Percentiles rank a stretch among this genome's conserved stretches.
These are phyloP conservation scores for Lagenidium giganteum DNA, from an alignment of 352 stramenopile species.

Conservation along the genomic window DNA sequence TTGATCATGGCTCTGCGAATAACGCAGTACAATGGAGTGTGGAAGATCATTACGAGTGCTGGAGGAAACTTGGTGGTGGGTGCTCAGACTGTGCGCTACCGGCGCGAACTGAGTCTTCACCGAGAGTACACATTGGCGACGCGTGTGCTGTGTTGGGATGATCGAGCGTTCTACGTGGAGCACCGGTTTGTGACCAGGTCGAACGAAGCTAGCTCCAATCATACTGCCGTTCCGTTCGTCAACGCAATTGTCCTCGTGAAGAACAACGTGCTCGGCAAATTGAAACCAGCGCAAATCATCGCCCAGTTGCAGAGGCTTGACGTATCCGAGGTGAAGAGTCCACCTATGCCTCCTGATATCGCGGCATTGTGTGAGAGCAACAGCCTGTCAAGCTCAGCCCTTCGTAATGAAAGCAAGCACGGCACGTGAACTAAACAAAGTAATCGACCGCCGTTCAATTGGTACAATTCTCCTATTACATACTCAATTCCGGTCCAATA, in stretches of 20 bases:
- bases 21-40: conserved; percentile 65
- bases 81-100: conserved; percentile 76
- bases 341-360: conserved; percentile 45
- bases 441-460: too few species aligned
- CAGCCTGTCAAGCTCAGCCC: conserved; percentile 58
- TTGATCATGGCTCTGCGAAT: conserved; percentile 5
- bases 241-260: conserved; percentile 87
- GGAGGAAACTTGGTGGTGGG: conserved; percentile 79
- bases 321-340: conserved; percentile 24
- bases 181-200: conserved; percentile 71
- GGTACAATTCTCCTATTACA: too few species aligned
- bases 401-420: conserved; percentile 30
- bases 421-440: conserved; percentile 9
- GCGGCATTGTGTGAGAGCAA: conserved; percentile 73
- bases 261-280: conserved; percentile 73
- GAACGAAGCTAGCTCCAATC: too few species aligned
- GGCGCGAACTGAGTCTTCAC: conserved; percentile 69
- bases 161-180: conserved; percentile 82
- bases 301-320: conserved; percentile 38
- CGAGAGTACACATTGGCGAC: conserved; percentile 67
- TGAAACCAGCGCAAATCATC: conserved; percentile 54
- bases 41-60: conserved; percentile 40
- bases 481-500: too few species aligned
- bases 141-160: conserved; percentile 76
- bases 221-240: too few species aligned